Evolutionary conservation across 2,329 filamentous ascomycete genomes (phyloP).

Genomic region (Aureobasidium zeae): DNA sequence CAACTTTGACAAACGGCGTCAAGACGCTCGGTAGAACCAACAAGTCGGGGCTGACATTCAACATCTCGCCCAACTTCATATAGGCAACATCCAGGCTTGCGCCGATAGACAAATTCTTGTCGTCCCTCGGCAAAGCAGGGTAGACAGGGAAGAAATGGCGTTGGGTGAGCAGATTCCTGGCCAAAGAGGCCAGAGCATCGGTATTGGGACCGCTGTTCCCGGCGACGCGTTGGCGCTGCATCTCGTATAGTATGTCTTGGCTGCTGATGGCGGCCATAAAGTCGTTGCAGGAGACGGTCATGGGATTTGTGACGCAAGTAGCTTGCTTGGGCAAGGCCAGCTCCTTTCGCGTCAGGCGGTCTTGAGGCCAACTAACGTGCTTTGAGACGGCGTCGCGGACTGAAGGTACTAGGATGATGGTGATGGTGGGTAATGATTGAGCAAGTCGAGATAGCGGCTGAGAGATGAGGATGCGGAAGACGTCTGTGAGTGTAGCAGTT

Average conservation of each 20-base stretch:
- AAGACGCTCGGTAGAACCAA: slow-evolving; percentile 73
- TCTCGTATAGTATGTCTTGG: slow-evolving; percentile 75
- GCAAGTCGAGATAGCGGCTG: slow-evolving; percentile 62
- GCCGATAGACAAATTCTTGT: slow-evolving; percentile 54
- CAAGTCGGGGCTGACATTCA: slow-evolving; percentile 75
- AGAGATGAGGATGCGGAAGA: slow-evolving; percentile 75
- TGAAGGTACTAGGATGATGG: slow-evolving; percentile 74
- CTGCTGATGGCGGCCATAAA: slow-evolving; percentile 70
- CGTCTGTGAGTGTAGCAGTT: slow-evolving; percentile 66
- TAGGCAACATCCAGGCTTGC: slow-evolving; percentile 76
- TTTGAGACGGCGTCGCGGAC: slow-evolving; percentile 72
- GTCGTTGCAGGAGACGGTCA: slow-evolving; percentile 83
- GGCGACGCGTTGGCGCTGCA: slow-evolving; percentile 41
- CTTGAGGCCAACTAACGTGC: slow-evolving; percentile 80
- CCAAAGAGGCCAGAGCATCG: slow-evolving; percentile 60
- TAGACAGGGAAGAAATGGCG: slow-evolving; percentile 85
- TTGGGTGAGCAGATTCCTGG: slow-evolving; percentile 75
- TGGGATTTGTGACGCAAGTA: slow-evolving; percentile 78
- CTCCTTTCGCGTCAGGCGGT: slow-evolving; percentile 59
- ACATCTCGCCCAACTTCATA: slow-evolving; percentile 82
- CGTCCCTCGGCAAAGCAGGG: slow-evolving; percentile 55
- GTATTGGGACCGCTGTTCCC: slow-evolving; percentile 57
- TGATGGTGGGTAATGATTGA: slow-evolving; percentile 63
- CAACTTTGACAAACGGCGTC: slow-evolving; percentile 81
- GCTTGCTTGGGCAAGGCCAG: slow-evolving; percentile 69